Evolutionary conservation across 108 stramenopile species (phyloP).

Genomic region (Cylindrotheca fusiformis): DNA sequence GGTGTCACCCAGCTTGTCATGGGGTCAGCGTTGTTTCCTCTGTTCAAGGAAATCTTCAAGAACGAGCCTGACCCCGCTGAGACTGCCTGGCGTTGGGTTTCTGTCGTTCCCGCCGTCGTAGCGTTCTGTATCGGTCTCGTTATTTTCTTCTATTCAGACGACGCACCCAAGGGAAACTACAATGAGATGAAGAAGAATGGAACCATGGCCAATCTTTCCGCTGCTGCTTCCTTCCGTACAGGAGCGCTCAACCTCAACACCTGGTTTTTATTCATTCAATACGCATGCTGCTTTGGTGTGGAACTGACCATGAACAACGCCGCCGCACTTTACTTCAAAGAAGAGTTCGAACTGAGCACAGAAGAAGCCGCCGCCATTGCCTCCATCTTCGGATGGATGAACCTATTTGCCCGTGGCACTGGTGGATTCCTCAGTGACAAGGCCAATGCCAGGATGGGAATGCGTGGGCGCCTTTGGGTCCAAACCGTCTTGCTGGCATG

Average conservation of each 20-base stretch:
- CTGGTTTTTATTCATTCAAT: slow-evolving; percentile 67
- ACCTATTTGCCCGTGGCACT: slow-evolving; percentile 51
- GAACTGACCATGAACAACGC: too few species aligned
- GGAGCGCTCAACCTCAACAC: slow-evolving; percentile 67
- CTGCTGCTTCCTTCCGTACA: slow-evolving; percentile 48
- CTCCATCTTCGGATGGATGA: too few species aligned
- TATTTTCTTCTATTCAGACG: slow-evolving; percentile 51
- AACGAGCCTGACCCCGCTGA: slow-evolving; percentile 62
- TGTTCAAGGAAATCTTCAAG: slow-evolving; percentile 35
- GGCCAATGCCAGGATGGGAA: too few species aligned
- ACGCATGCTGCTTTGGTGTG: too few species aligned
- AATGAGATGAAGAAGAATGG: slow-evolving; percentile 54
- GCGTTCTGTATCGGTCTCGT: slow-evolving; percentile 34
- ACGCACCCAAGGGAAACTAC: slow-evolving; percentile 76
- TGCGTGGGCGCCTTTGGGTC: too few species aligned
- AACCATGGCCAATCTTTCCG: slow-evolving; percentile 52
- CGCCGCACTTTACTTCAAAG: slow-evolving; percentile 67
- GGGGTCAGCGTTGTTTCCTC: slow-evolving; percentile 42
- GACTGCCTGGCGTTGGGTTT: slow-evolving; percentile 68
- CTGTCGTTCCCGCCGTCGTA: slow-evolving; percentile 68
- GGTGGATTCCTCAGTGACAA: slow-evolving; percentile 56
- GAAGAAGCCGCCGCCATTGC: slow-evolving; percentile 56
- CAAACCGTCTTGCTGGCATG: too few species aligned
- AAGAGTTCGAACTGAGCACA: slow-evolving; percentile 48
- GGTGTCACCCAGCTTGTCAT: slow-evolving; percentile 56